Conservation (phyloP, 495 filamentous ascomycete species). For the Glarea lozoyensis region DNA sequence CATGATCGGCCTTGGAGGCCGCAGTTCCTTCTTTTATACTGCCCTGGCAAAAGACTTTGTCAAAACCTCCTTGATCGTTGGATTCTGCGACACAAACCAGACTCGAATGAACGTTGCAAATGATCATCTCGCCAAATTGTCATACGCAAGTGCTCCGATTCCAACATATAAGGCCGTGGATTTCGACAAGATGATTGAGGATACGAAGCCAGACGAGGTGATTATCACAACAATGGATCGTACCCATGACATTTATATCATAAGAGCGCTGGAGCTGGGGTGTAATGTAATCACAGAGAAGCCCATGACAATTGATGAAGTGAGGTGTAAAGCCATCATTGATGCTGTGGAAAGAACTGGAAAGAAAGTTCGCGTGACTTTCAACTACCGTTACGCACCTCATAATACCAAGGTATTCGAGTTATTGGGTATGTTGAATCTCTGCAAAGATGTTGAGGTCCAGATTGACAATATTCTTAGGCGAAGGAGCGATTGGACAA, state of each 20-base stretch:
- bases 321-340: slow-evolving; percentile 40
- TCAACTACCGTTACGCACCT: slow-evolving; percentile 44
- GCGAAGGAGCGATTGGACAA: slow-evolving; percentile 37
- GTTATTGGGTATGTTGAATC: slow-evolving; percentile 28
- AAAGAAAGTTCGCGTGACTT: slow-evolving; percentile 33
- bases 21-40: slow-evolving; percentile 45
- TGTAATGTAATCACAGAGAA: slow-evolving; percentile 50
- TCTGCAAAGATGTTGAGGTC: too few species aligned
- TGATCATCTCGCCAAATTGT: slow-evolving; percentile 23
- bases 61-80: slow-evolving; percentile 38
- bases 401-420: slow-evolving; percentile 42
- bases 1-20: slow-evolving; percentile 35
- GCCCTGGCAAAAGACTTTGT: slow-evolving; percentile 41
- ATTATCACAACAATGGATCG: slow-evolving; percentile 53
- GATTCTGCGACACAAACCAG: slow-evolving; percentile 40
- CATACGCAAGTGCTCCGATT: slow-evolving; percentile 25
- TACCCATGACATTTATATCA: slow-evolving; percentile 47
- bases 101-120: slow-evolving; percentile 37
- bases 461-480: too few species aligned
- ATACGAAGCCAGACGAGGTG: slow-evolving; percentile 44
- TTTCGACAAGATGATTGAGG: slow-evolving; percentile 45
- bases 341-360: slow-evolving; percentile 29
- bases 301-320: slow-evolving; percentile 50
- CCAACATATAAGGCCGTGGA: slow-evolving; percentile 40
- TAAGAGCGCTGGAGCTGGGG: slow-evolving; percentile 44